These are phyloP conservation scores for Rubia yunnanensis DNA, from an alignment of 257 asterid species.

Conservation along the genomic window DNA sequence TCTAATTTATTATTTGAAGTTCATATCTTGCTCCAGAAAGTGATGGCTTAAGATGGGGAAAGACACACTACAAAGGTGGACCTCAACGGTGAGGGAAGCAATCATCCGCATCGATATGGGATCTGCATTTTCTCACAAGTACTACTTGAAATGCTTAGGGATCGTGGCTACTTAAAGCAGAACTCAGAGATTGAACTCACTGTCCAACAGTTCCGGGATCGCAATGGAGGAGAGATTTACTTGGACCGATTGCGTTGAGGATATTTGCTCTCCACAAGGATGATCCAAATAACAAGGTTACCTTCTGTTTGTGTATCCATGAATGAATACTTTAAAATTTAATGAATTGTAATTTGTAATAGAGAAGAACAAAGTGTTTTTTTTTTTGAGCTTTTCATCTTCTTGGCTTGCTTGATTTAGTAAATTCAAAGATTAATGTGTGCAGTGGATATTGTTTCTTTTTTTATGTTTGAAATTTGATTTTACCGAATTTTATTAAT, in stretches of 20 bases:
- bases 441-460: background rate
- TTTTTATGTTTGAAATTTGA: too few relatives aligned
- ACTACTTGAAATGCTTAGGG: slow-evolving; percentile 91
- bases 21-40: background rate
- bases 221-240: slow-evolving; percentile 43
- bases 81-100: slow-evolving; percentile 22
- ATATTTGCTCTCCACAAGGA: slow-evolving; percentile 56
- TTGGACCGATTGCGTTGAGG: slow-evolving; percentile 34
- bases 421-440: too few relatives aligned
- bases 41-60: slow-evolving; percentile 6
- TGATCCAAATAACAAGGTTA: slow-evolving; percentile 70
- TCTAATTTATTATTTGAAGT: background rate
- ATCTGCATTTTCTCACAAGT: slow-evolving; percentile 56
- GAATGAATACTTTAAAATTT: background rate
- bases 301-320: background rate
- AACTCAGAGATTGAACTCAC: slow-evolving; percentile 49
- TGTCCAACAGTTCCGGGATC: slow-evolving; percentile 51
- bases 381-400: too few relatives aligned
- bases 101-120: slow-evolving; percentile 34
- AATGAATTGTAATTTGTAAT: background rate
- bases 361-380: too few relatives aligned
- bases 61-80: slow-evolving; percentile 5
- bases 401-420: too few relatives aligned
- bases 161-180: slow-evolving; percentile 82
- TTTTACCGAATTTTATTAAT: too few relatives aligned